phyloP scores from a whole-genome alignment of 805 yeast genomes.

The Saccharomyces kudriavzevii region DNA sequence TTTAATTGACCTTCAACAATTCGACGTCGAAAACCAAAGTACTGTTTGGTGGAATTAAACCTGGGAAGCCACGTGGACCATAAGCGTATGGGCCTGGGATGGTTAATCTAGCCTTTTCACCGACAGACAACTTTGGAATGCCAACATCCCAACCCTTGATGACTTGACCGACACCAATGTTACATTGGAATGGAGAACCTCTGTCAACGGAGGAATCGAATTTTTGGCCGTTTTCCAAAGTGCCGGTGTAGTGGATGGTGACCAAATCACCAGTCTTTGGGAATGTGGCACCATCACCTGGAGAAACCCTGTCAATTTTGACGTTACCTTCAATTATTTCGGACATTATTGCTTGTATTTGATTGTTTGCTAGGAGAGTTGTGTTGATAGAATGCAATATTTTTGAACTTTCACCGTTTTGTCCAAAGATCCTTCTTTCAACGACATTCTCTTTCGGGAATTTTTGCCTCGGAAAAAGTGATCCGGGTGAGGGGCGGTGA shows the following conservation, averaged over 20 bases:
- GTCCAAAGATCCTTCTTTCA: neutral
- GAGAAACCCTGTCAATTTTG: slow-evolving; percentile 30
- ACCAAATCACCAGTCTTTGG: slow-evolving; percentile 84
- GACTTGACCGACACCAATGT: slow-evolving; percentile 93
- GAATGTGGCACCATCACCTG: slow-evolving; percentile 80
- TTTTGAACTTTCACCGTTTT: neutral
- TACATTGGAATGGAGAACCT: slow-evolving; percentile 89
- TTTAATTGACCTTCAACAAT: slow-evolving; percentile 41
- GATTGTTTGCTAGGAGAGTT: neutral
- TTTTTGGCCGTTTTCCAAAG: slow-evolving; percentile 89
- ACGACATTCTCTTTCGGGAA: neutral
- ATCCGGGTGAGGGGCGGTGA: neutral
- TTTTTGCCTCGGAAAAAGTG: neutral
- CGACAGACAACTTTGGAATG: slow-evolving; percentile 84
- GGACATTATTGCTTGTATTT: slow-evolving; percentile 18
- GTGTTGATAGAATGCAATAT: neutral
- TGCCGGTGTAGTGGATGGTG: slow-evolving; percentile 93
- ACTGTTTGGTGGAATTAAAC: slow-evolving; percentile 93
- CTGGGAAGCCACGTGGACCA: slow-evolving; percentile 93
- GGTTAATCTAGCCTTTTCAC: slow-evolving; percentile 86
- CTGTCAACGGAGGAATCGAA: slow-evolving; percentile 94
- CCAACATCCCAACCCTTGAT: slow-evolving; percentile 96
- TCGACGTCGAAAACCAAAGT: slow-evolving; percentile 84
- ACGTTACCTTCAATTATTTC: slow-evolving; percentile 35
- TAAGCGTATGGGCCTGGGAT: slow-evolving; percentile 92